phyloP scores from a whole-genome alignment of 2,329 filamentous ascomycete genomes.

The Beauveria varroae region DNA sequence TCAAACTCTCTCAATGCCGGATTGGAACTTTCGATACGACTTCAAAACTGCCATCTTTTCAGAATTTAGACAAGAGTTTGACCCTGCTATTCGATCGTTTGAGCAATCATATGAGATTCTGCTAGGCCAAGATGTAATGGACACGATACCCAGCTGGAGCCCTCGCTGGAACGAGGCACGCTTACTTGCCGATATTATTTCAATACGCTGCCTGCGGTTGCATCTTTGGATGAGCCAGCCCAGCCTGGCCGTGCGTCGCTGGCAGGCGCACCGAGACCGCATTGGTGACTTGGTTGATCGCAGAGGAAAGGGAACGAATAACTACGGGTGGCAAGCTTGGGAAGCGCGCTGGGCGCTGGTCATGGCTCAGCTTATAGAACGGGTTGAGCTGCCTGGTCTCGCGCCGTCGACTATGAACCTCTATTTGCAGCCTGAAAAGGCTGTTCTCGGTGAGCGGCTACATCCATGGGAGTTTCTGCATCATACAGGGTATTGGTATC shows the following conservation, averaged over 20 bases:
- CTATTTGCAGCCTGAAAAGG: constrained; percentile 52
- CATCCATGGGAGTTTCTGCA: constrained; percentile 58
- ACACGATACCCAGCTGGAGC: constrained; percentile 84
- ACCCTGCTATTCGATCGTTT: constrained; percentile 76
- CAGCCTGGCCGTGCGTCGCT: constrained; percentile 72
- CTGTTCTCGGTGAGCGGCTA: constrained; percentile 47
- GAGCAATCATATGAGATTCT: constrained; percentile 80
- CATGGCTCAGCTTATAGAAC: constrained; percentile 55
- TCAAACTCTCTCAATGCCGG: constrained; percentile 73
- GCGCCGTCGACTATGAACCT: constrained; percentile 35
- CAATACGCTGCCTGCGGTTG: constrained; percentile 74
- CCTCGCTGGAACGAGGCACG: constrained; percentile 89
- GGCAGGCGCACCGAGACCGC: constrained; percentile 68
- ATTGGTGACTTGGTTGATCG: constrained; percentile 73
- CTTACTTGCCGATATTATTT: constrained; percentile 72
- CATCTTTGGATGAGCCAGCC: constrained; percentile 72
- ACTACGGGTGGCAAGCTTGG: constrained; percentile 94
- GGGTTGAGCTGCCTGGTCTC: constrained; percentile 43
- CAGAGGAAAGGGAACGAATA: constrained; percentile 75
- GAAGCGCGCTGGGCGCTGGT: constrained; percentile 64
- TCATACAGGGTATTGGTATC: constrained; percentile 61
- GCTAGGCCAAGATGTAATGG: constrained; percentile 75
- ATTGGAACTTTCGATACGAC: constrained; percentile 92
- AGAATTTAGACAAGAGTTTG: constrained; percentile 89
- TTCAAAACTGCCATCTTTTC: constrained; percentile 88